Evolutionary conservation across 2,329 filamentous ascomycete genomes (phyloP).

Genomic region (Elsinoe arachidis): DNA sequence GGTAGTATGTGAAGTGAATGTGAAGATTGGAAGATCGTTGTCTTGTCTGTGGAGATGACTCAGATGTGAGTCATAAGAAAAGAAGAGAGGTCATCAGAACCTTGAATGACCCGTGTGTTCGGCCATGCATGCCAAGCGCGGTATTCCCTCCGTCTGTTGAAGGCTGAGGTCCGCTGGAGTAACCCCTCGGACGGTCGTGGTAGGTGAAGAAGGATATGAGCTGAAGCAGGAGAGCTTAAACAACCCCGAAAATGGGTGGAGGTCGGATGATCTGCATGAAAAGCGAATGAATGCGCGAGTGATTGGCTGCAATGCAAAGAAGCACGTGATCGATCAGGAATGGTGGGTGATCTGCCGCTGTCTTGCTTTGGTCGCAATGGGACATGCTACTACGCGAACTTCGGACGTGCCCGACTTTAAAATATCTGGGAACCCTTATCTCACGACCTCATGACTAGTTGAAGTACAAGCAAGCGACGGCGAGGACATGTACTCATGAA

Average conservation of each 20-base stretch:
- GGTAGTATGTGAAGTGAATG: no score
- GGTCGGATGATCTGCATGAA: neutral
- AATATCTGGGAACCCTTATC: constrained; percentile 8
- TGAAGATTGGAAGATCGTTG: no score
- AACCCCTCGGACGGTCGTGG: neutral
- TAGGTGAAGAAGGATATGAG: constrained; percentile 9
- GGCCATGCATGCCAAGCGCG: constrained; percentile 2
- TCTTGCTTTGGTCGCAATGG: neutral
- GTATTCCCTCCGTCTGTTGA: neutral
- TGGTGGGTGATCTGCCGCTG: constrained; percentile 4
- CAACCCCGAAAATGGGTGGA: neutral
- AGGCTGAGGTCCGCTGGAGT: neutral
- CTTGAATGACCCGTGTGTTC: neutral
- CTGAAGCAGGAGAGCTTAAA: neutral
- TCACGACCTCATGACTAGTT: constrained; percentile 3
- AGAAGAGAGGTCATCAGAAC: no score
- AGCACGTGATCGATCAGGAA: neutral
- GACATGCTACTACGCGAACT: neutral
- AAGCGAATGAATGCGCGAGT: neutral
- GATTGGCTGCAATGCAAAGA: neutral
- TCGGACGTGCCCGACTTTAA: constrained; percentile 12
- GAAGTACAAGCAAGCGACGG: neutral
- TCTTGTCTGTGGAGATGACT: no score
- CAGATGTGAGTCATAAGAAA: no score
- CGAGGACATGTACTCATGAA: neutral